These are phyloP conservation scores for Sugiyamaella pinicola DNA, from an alignment of 1,139 yeast genomes.

Conservation along the genomic window DNA sequence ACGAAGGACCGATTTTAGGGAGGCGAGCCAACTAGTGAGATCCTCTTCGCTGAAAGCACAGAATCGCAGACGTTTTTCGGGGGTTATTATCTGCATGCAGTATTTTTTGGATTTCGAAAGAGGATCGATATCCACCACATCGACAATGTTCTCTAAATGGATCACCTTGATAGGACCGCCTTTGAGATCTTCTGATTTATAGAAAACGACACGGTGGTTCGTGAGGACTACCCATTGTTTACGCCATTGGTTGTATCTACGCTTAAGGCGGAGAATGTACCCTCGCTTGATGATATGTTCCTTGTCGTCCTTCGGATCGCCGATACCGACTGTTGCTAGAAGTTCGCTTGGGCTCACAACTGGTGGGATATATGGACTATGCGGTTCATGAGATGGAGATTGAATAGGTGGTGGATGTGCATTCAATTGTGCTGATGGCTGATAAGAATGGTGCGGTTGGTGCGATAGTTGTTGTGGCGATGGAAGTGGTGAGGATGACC, in stretches of 20 bases:
- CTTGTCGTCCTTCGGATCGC: conserved; percentile 19
- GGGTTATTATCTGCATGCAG: conserved; percentile 55
- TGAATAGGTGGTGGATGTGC: background rate
- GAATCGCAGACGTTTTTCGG: conserved; percentile 50
- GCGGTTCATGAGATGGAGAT: conserved; percentile 1
- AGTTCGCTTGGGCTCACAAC: conserved; percentile 13
- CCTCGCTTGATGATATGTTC: conserved; percentile 52
- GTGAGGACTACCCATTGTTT: conserved; percentile 50
- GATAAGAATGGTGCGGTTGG: conserved; percentile 4
- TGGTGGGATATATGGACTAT: conserved; percentile 5
- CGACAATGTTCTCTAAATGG: conserved; percentile 47
- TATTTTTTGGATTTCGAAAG: conserved; percentile 48
- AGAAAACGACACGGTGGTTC: conserved; percentile 47
- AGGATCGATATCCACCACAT: conserved; percentile 58
- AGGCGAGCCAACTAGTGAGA: conserved; percentile 54
- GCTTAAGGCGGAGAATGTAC: conserved; percentile 46
- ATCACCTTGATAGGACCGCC: conserved; percentile 42
- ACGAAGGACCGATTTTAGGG: conserved; percentile 41
- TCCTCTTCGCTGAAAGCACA: conserved; percentile 53
- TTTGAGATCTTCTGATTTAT: conserved; percentile 42
- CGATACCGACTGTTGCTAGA: conserved; percentile 12
- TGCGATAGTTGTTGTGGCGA: background rate
- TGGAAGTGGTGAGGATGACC: background rate
- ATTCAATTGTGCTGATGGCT: background rate
- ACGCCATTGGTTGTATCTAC: conserved; percentile 54